Base-by-base conservation (phyloP, 1,284 basidiomycete species). In the Boletus semigastroideus region DNA sequence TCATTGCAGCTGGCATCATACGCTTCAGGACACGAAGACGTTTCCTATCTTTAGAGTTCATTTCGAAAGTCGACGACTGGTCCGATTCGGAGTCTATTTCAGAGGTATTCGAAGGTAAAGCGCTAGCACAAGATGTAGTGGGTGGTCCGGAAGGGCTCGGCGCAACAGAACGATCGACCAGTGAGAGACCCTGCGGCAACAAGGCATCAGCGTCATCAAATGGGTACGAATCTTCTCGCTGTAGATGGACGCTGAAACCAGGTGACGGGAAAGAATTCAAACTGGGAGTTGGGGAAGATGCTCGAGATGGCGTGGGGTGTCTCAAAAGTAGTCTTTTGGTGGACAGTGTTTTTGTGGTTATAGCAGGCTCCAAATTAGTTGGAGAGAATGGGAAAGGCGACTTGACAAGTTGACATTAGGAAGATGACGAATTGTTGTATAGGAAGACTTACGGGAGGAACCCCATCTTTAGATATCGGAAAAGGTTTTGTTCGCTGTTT, bases 1-100 rank as follows among this genome's bases (percentile, higher is more conserved):
- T 61, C 78, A 82, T 78, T 46, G 67, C 69, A 14, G 60, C 61
- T 12, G 80, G 80, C 62, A 75, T 68, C 74, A 82, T 74, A 36
- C 65, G 72, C 22, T 50, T 61, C 34, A 82, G 64, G 16, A 58
- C 70, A 22, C 69, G 72, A 36, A 67, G 48, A 36, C 59, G 60
- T 57, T 68, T 72, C 46, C 57, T 65, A 37, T 70, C 71, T 60
- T 59, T 68, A 25, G 57, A 53, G 42, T 8, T 62, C 52, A 72
- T 54, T 52, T 55, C 44, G n/a, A 44, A 10, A 16, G 41, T 40
- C 13, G 57, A 51, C 2, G 48, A 17, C 10, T 51, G 46, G 33
- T 54, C 49, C 20, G 59, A 56, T 16, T 53, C 63, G 3, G 64
- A 66, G 1, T 63, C 57, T 5, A 46, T 36, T n/a, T 34, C 60